A percentile compares a stretch with the other conserved stretches of the same genome.
These are phyloP conservation scores for Petunia hybrid DNA, from an alignment of 305 asterid genomes.

Conservation along the genomic window DNA sequence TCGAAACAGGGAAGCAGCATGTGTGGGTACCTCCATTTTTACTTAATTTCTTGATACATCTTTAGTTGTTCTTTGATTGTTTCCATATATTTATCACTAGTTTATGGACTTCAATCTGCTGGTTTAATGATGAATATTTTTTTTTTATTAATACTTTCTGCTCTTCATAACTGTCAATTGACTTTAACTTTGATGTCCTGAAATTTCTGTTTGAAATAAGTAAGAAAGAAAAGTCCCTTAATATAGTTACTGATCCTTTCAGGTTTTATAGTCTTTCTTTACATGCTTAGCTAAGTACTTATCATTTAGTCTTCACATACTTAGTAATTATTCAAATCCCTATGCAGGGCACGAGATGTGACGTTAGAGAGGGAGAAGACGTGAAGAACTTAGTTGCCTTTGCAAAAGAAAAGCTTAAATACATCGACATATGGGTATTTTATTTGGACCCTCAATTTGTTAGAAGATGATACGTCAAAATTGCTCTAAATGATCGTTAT, in stretches of 20 bases:
- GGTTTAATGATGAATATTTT: conserved; percentile 14
- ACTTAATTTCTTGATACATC: conserved; percentile 39
- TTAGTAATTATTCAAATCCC: conserved; percentile 26
- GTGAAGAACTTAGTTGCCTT: conserved; percentile 83
- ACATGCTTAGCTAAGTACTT: not conserved
- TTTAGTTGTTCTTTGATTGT: conserved; percentile 2
- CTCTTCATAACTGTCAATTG: not conserved
- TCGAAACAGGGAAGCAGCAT: conserved; percentile 93
- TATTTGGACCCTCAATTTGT: conserved; percentile 33
- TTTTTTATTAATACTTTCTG: not conserved
- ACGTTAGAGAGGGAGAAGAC: conserved; percentile 75
- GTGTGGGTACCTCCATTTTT: conserved; percentile 98
- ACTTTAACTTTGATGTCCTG: conserved; percentile 22
- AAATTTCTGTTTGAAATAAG: conserved; percentile 15
- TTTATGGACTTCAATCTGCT: conserved; percentile 22
- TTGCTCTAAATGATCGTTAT: not conserved
- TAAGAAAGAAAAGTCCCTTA: not conserved
- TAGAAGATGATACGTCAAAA: conserved; percentile 18
- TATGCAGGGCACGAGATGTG: conserved; percentile 92
- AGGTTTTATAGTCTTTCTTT: conserved; percentile 27
- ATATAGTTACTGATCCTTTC: conserved; percentile 15
- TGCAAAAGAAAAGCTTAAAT: conserved; percentile 72
- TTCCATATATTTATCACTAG: not conserved
- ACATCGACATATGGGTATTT: conserved; percentile 92
- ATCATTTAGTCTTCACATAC: conserved; percentile 15